Evolutionary conservation across 208 protist genomes (phyloP).

Genomic region (Acanthamoeba culbertsoni): DNA sequence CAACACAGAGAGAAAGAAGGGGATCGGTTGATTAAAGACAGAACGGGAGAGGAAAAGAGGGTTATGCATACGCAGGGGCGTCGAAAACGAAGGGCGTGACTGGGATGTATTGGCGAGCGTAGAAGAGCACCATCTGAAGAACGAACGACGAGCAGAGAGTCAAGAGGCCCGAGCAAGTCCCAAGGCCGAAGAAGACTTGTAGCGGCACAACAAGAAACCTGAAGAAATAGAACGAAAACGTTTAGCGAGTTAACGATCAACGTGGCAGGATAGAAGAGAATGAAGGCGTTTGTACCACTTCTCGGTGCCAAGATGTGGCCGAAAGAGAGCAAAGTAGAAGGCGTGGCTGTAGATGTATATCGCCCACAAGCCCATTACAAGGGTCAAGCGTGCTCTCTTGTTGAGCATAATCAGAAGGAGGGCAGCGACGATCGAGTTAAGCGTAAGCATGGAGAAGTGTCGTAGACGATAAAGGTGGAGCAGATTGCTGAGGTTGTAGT

Average conservation of each 20-base stretch:
- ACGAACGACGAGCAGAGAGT: neutral
- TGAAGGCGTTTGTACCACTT: neutral
- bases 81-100: neutral
- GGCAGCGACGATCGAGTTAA: neutral
- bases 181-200: conserved; percentile 23
- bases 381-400: neutral
- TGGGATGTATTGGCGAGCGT: neutral
- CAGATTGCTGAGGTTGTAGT: neutral
- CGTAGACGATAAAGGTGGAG: neutral
- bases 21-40: too few species aligned
- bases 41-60: neutral
- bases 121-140: neutral
- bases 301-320: neutral
- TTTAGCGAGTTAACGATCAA: too few species aligned
- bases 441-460: neutral
- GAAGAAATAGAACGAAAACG: neutral
- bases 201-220: conserved; percentile 27
- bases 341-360: neutral
- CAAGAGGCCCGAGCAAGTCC: neutral
- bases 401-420: neutral
- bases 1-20: neutral
- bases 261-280: neutral
- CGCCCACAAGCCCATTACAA: neutral
- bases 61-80: neutral
- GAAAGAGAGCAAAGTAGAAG: neutral